These are phyloP conservation scores for Sisymbrium altissimum DNA, from an alignment of 345 rosid species.

Conservation along the genomic window DNA sequence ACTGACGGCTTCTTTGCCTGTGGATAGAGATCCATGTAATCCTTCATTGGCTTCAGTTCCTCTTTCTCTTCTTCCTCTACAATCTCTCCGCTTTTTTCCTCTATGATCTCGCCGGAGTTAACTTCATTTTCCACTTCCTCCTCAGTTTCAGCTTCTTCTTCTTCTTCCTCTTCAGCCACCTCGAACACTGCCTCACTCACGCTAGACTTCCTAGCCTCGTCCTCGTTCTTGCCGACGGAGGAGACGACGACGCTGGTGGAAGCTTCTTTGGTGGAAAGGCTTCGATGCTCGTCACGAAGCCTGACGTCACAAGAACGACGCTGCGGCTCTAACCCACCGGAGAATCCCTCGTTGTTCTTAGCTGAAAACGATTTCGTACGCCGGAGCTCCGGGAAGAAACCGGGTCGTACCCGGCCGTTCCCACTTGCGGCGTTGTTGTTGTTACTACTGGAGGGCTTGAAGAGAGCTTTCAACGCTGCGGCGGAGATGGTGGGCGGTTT, in stretches of 20 bases:
- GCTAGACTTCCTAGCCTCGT: slow-evolving; percentile 42
- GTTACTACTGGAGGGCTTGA: slow-evolving; percentile 39
- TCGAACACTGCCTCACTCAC: slow-evolving; percentile 45
- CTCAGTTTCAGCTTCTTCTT: slow-evolving; percentile 38
- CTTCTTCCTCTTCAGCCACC: slow-evolving; percentile 30
- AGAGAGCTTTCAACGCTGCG: slow-evolving; percentile 64
- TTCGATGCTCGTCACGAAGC: slow-evolving; percentile 63
- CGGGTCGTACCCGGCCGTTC: slow-evolving; percentile 25
- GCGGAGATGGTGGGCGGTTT: slow-evolving; percentile 48
- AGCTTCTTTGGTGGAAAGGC: slow-evolving; percentile 32
- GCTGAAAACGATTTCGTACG: slow-evolving; percentile 91
- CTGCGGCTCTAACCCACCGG: slow-evolving; percentile 84
- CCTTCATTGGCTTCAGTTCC: slow-evolving; percentile 78
- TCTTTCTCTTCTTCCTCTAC: slow-evolving; percentile 53
- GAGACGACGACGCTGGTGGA: neutral
- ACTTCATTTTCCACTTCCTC: slow-evolving; percentile 4
- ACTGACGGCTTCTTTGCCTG: slow-evolving; percentile 45
- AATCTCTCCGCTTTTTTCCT: slow-evolving; percentile 42
- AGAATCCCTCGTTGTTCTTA: slow-evolving; percentile 79
- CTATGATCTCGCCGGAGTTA: slow-evolving; percentile 36
- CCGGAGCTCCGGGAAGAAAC: slow-evolving; percentile 87
- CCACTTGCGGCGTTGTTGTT: neutral
- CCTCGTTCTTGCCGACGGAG: slow-evolving; percentile 32
- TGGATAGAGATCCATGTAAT: slow-evolving; percentile 84
- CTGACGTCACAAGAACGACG: slow-evolving; percentile 93